Evolutionary conservation across 768 basidiomycete species (phyloP), one percentile per base, ranked within the genome.

Genomic region (Hirschioporus abietinus): DNA sequence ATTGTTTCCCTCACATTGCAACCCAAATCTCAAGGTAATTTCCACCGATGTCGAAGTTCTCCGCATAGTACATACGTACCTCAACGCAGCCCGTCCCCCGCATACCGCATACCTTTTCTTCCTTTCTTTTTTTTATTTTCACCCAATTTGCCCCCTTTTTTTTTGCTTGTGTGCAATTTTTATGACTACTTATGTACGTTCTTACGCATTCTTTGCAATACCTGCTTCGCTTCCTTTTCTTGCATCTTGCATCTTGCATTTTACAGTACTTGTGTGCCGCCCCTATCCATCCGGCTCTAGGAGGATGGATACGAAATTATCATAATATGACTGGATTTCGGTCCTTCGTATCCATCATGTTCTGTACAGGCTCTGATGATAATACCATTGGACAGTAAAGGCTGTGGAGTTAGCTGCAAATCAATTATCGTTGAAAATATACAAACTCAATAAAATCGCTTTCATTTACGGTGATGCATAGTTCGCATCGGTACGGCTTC

Each of bases 101-200:
- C 12, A 5, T 15, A 5, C 42, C 42, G 20, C 20, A 30, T 30
- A 30, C 8, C 30, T 30, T 8, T 30, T 30, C 30, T 30, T 30
- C 30, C 30, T 52, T 52, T 12, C 1, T 52, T 52, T 52, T 36
- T 20, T 15, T 15, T 52, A 52, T 1, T 20, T 12, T 15, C 42
- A 52, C 15, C 42, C 42, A 52, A 6, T 52, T 52, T 52, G 20
- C 20, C 42, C 20, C 15, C 15, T 36, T 15, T 12, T 12, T 10
- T 52, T 10, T 3, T 5, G 15, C 12, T 52, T 52, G 42, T 52
- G 42, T 52, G 42, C 42, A 52, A 36, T 52, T 52, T 52, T 52
- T 52, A 52, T 52, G 42, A 52, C 20, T 52, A 52, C 42, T 52
- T 52, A 52, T 52, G 42, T 52, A 52, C 42, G 42, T 52, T 52